Conservation (phyloP, 176 grass and related monocot genomes). For the Oryza coarctata region DNA sequence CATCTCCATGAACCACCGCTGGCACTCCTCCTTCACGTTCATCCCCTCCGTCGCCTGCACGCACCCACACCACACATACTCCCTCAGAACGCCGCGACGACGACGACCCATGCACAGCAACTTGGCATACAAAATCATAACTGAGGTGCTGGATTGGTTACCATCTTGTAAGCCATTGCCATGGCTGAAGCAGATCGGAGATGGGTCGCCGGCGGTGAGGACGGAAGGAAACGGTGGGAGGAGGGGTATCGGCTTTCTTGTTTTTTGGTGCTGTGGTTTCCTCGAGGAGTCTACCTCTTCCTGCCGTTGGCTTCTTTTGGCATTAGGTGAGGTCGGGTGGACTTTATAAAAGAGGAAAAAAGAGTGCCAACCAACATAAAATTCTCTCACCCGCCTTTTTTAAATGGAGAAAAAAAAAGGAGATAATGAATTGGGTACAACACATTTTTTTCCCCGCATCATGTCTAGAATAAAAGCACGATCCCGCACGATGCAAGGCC, state of each 20-base stretch:
- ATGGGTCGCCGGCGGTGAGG: not conserved
- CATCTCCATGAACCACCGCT: constrained; percentile 92
- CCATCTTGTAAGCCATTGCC: constrained; percentile 99
- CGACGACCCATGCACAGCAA: not conserved
- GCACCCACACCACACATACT: not conserved
- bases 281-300: not conserved
- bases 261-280: constrained; percentile 16
- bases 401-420: not conserved
- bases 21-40: constrained; percentile 85
- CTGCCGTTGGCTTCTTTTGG: constrained; percentile 28
- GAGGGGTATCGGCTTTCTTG: not conserved
- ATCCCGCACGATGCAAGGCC: not conserved
- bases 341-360: constrained; percentile 38
- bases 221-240: not conserved
- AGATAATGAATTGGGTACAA: constrained; percentile 25
- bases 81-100: not conserved
- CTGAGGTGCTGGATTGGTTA: not conserved
- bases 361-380: constrained; percentile 26
- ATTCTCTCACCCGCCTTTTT: constrained; percentile 6
- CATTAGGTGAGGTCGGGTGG: constrained; percentile 34
- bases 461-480: not conserved
- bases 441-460: not conserved
- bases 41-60: constrained; percentile 90
- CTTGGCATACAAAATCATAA: not conserved
- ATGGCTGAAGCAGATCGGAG: constrained; percentile 43